A percentile compares a stretch with the other conserved stretches of the same genome.
These are phyloP conservation scores for Melaleuca quinquenervia DNA, from an alignment of 345 rosid species.

Conservation along the genomic window DNA sequence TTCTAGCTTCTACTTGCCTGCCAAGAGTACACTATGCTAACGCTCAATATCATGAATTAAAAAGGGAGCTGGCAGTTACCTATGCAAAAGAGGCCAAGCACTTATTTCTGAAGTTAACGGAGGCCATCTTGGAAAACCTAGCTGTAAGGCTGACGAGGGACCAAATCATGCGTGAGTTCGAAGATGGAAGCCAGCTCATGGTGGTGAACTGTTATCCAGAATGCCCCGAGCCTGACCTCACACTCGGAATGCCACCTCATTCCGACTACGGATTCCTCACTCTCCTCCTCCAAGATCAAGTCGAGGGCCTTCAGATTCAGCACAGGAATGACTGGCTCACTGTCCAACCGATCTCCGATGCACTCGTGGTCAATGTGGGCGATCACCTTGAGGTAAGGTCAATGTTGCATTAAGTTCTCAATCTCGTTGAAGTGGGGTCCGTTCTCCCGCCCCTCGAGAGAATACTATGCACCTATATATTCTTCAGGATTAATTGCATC, in stretches of 20 bases:
- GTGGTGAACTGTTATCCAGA: slow-evolving; percentile 69
- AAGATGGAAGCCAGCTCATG: slow-evolving; percentile 71
- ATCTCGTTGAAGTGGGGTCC: background rate
- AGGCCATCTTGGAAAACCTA: slow-evolving; percentile 62
- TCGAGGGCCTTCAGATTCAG: slow-evolving; percentile 61
- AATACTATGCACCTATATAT: background rate
- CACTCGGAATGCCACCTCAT: slow-evolving; percentile 91
- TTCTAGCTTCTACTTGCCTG: background rate
- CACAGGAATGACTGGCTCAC: slow-evolving; percentile 55
- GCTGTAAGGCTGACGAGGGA: slow-evolving; percentile 1
- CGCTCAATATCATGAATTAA: background rate
- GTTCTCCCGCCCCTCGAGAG: background rate
- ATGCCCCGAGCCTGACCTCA: slow-evolving; percentile 82
- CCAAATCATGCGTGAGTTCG: slow-evolving; percentile 24
- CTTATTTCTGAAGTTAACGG: slow-evolving; percentile 46
- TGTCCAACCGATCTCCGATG: slow-evolving; percentile 54
- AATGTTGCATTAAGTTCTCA: background rate
- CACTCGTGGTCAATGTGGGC: slow-evolving; percentile 77
- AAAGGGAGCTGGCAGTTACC: slow-evolving; percentile 51
- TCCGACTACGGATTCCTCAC: slow-evolving; percentile 89
- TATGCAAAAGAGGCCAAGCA: slow-evolving; percentile 59
- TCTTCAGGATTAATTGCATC: background rate
- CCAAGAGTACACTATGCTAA: background rate
- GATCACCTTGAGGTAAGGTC: slow-evolving; percentile 79
- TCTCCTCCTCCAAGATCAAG: slow-evolving; percentile 78